phyloP scores from a whole-genome alignment of 2,329 filamentous ascomycete genomes.

The Leptodontidium sp. region DNA sequence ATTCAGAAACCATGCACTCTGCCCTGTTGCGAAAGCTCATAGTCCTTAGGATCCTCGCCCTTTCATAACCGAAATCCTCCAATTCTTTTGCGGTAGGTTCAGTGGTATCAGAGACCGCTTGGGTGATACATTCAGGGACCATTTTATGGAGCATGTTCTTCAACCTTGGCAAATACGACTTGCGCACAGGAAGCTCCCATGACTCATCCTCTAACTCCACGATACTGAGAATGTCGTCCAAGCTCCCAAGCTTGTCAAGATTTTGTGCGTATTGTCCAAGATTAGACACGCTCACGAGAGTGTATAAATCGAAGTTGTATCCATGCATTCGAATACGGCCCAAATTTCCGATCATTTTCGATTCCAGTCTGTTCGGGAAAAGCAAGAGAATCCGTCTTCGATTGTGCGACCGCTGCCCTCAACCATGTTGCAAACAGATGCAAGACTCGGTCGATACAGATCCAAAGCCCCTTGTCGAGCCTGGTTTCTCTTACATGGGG shows the following conservation, averaged over 20 bases:
- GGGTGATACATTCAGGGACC: slow-evolving; percentile 14
- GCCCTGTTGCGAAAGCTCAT: slow-evolving; percentile 16
- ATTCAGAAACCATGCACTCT: neutral
- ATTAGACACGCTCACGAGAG: slow-evolving; percentile 21
- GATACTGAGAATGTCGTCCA: slow-evolving; percentile 23
- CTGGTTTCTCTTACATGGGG: neutral
- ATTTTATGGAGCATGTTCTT: slow-evolving; percentile 16
- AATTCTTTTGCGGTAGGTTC: slow-evolving; percentile 24
- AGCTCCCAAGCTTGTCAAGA: slow-evolving; percentile 8
- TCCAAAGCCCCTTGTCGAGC: neutral
- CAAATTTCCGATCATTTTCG: slow-evolving; percentile 1
- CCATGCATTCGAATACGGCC: slow-evolving; percentile 13
- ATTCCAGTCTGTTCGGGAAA: slow-evolving; percentile 8
- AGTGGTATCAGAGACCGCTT: slow-evolving; percentile 20
- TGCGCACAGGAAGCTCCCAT: slow-evolving; percentile 23
- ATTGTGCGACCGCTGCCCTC: neutral
- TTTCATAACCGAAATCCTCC: slow-evolving; percentile 18
- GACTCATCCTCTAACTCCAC: slow-evolving; percentile 21
- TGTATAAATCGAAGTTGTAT: slow-evolving; percentile 25
- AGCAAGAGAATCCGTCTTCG: slow-evolving; percentile 5
- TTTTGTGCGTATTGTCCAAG: slow-evolving; percentile 21
- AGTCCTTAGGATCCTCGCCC: slow-evolving; percentile 7
- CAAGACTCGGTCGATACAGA: neutral
- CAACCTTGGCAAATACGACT: slow-evolving; percentile 23
- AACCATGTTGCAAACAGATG: slow-evolving; percentile 5